Evolutionary conservation across 495 filamentous ascomycete species (phyloP).

Genomic region (Bombardia bombarda): DNA sequence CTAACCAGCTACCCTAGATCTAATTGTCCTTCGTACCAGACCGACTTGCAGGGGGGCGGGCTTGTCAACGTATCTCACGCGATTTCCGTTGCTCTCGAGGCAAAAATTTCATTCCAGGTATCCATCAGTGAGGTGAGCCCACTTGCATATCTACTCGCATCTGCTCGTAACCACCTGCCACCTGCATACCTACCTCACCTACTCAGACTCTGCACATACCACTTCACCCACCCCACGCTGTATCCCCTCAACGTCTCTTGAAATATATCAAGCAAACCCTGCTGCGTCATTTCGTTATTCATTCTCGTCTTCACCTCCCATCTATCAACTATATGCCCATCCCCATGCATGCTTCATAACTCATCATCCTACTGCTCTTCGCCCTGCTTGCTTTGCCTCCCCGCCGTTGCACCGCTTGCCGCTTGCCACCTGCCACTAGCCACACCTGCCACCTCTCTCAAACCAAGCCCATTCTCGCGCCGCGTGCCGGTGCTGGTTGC

Average conservation of each 20-base stretch:
- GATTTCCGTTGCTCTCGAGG: background rate
- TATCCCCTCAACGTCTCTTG: background rate
- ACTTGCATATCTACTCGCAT: background rate
- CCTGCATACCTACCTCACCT: background rate
- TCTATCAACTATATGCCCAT: background rate
- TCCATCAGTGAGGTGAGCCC: constrained; percentile 2
- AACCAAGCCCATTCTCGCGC: background rate
- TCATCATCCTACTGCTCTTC: background rate
- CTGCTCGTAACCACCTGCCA: background rate
- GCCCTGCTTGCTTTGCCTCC: background rate
- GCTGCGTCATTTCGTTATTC: too few species aligned
- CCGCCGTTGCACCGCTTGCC: background rate
- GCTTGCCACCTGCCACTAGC: background rate
- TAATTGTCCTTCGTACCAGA: background rate
- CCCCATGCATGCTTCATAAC: background rate
- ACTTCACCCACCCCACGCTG: background rate
- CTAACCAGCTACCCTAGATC: background rate
- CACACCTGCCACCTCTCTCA: background rate
- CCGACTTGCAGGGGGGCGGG: constrained; percentile 2
- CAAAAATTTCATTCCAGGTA: background rate
- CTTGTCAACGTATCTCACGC: too few species aligned
- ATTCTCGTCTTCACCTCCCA: too few species aligned
- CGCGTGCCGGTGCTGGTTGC: background rate
- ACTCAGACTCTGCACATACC: background rate
- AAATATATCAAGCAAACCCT: background rate